Base-by-base conservation (phyloP, 2,329 filamentous ascomycete genomes). In the Balansia obtecta region DNA sequence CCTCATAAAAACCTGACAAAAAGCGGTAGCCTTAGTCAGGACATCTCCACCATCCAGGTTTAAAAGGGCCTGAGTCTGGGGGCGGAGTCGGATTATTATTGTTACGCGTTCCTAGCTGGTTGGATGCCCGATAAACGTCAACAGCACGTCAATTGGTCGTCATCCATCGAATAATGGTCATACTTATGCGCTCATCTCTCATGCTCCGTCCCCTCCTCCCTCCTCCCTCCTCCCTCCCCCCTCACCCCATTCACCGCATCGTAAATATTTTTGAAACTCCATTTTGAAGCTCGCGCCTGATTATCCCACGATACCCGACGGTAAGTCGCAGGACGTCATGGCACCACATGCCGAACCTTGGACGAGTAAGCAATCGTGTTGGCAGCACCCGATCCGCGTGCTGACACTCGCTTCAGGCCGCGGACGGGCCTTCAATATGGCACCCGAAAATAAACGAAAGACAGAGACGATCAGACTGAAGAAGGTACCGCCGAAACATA, bases 341-440 rank as follows among this genome's bases (percentile, higher is more conserved):
- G 55, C 53, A 49, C 52, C 55, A 34, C 54, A 56, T 22, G 54
- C 50, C 38, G 57, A 58, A 37, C 50, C 59, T 52, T 60, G 62
- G 45, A 65, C 64, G 61, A 62, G 63, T 64, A 59, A 9, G 16
- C 44, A 8, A 15, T 15, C 9, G 11, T n/a, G 37, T 15, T 5
- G 16, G 16, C 40, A 45, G 10, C 39, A 33, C 32, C 32, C 44
- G 12, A 43, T 12, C 30, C 13, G 27, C 41, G 11, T 27, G 45
- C 51, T 50, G 37, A 52, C 34, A 38, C n/a, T 6, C 37, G 13
- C 20, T 38, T 13, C 15, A 53, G 52, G 22, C 20, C 33, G 30
- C 27, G 77, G 81, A 58, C 72, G 72, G 54, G 81, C 77, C 27
- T 81, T 80, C 63, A 82, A 82, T 63, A 79, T 81, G 56, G 74